Conservation (phyloP, 495 filamentous ascomycete species). For the Wilcoxina mikolae region DNA sequence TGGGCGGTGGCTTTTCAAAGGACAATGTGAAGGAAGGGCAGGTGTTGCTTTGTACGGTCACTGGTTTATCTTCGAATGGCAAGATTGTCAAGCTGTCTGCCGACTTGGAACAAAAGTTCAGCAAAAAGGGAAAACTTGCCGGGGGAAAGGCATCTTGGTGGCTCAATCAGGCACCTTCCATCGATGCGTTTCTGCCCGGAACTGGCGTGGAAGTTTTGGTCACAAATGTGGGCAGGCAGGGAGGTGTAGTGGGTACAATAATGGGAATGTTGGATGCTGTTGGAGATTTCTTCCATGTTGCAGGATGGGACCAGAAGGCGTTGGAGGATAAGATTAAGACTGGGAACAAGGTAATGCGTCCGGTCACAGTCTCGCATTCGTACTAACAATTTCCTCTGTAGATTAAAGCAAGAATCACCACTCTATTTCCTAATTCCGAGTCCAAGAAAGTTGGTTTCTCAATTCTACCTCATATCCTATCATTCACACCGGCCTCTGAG, state of each 20-base stretch:
- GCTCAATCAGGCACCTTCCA: slow-evolving; percentile 62
- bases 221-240: slow-evolving; percentile 48
- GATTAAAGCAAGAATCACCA: slow-evolving; percentile 72
- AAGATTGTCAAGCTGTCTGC: slow-evolving; percentile 79
- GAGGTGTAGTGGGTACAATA: slow-evolving; percentile 54
- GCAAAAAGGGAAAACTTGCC: slow-evolving; percentile 40
- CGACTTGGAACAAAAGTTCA: slow-evolving; percentile 43
- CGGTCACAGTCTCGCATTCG: no score
- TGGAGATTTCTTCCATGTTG: slow-evolving; percentile 68
- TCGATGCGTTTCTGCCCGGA: slow-evolving; percentile 80
- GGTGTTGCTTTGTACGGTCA: slow-evolving; percentile 69
- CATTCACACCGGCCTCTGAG: slow-evolving; percentile 40
- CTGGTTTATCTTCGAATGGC: slow-evolving; percentile 56
- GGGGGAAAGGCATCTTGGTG: slow-evolving; percentile 48
- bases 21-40: slow-evolving; percentile 58
- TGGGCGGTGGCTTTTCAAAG: slow-evolving; percentile 44
- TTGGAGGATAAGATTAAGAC: slow-evolving; percentile 58
- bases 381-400: no score
- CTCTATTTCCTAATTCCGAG: slow-evolving; percentile 62
- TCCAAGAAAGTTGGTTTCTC: slow-evolving; percentile 74
- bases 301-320: slow-evolving; percentile 45
- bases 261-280: slow-evolving; percentile 85
- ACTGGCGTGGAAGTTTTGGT: slow-evolving; percentile 75
- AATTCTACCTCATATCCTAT: slow-evolving; percentile 64
- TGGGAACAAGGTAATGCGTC: slow-evolving; percentile 46